These are phyloP conservation scores for Hymenoscyphus occultus DNA, from an alignment of 2,329 filamentous ascomycete species.

Conservation along the genomic window DNA sequence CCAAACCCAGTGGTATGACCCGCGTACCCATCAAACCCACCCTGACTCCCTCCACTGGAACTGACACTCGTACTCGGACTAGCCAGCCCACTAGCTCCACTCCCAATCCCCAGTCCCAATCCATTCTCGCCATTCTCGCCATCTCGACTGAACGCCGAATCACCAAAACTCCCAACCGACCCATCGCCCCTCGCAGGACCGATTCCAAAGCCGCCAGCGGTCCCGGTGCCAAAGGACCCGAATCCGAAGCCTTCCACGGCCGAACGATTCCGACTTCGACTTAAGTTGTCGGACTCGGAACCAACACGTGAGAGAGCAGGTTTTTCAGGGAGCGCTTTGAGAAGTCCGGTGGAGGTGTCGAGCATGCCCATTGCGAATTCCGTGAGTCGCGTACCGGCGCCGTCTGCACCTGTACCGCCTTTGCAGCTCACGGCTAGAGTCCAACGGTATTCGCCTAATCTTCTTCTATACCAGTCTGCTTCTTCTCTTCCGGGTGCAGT, in stretches of 20 bases:
- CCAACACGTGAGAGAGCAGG: conserved; percentile 58
- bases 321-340: conserved; percentile 70
- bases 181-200: conserved; percentile 29
- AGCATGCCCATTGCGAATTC: conserved; percentile 76
- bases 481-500: conserved; percentile 85
- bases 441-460: conserved; percentile 89
- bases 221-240: conserved; percentile 19
- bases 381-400: conserved; percentile 55
- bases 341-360: conserved; percentile 66
- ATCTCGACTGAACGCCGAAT: conserved; percentile 15
- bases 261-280: conserved; percentile 23
- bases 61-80: conserved; percentile 37
- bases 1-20: conserved; percentile 11
- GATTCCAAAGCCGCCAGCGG: conserved; percentile 27
- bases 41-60: conserved; percentile 27
- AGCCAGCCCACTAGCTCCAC: conserved; percentile 29
- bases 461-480: conserved; percentile 84
- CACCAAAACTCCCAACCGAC: conserved; percentile 24
- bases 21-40: conserved; percentile 21
- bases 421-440: conserved; percentile 84
- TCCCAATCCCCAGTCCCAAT: conserved; percentile 17
- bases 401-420: conserved; percentile 34
- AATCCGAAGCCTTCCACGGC: conserved; percentile 26
- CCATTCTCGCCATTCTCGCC: conserved; percentile 17
- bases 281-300: conserved; percentile 29